Percentiles rank a stretch among this genome's conserved stretches.
phyloP scores from a whole-genome alignment of 306 rosid genomes.

The Rosa multiflora region DNA sequence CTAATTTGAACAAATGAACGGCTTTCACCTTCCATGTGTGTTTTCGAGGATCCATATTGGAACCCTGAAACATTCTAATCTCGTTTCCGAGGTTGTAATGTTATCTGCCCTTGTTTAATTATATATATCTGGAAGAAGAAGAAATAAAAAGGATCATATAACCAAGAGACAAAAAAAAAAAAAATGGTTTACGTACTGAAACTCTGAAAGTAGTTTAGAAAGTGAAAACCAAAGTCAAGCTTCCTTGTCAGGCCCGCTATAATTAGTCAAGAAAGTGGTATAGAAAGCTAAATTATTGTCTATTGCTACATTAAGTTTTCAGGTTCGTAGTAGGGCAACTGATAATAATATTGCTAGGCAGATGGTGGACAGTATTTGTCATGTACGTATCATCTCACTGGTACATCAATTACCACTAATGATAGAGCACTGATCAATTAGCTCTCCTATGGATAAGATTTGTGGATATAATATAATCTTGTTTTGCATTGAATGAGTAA shows the following conservation, averaged over 20 bases:
- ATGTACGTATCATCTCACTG: not conserved
- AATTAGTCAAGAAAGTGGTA: not conserved
- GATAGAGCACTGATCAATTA: not conserved
- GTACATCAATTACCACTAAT: not conserved
- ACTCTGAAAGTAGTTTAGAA: not conserved
- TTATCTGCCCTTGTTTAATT: not conserved
- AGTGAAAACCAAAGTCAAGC: not conserved
- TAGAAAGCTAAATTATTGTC: not conserved
- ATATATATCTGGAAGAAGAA: not conserved
- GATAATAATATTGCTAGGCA: not conserved
- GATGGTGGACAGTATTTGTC: not conserved
- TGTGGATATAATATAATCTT: not conserved
- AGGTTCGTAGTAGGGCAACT: not conserved
- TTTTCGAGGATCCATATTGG: not conserved
- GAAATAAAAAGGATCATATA: not conserved
- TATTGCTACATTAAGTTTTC: not conserved
- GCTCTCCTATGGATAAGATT: not conserved
- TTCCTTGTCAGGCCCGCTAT: not conserved
- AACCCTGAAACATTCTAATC: not conserved
- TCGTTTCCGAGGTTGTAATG: constrained; percentile 3
- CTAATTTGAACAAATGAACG: not conserved
- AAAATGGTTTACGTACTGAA: not conserved
- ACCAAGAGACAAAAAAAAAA: no score
- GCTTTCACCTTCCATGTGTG: not conserved
- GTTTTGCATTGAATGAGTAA: not conserved